Conservation (phyloP, 1,139 yeast genomes). For the Kodamaea sp. region DNA sequence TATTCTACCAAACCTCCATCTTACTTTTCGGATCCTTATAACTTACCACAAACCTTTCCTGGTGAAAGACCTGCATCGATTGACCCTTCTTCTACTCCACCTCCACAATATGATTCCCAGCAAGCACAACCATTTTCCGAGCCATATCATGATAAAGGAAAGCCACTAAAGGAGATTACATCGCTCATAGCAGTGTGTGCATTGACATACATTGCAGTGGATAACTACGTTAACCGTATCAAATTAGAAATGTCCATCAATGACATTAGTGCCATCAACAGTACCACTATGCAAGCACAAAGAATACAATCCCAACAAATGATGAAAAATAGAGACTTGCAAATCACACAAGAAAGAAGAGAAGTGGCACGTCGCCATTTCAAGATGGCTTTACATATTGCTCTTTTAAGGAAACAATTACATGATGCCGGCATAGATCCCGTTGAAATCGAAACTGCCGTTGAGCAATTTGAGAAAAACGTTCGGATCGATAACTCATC, state of each 20-base stretch:
- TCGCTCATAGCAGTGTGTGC: conserved; percentile 37
- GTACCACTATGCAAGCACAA: conserved; percentile 41
- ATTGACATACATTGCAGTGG: conserved; percentile 48
- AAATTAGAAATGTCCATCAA: conserved; percentile 38
- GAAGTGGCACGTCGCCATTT: conserved; percentile 48
- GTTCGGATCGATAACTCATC: conserved; percentile 55
- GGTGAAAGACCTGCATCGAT: conserved; percentile 4
- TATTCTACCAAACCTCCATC: conserved; percentile 4
- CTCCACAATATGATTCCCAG: conserved; percentile 4
- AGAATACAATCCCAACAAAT: conserved; percentile 42
- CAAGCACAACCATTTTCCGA: not conserved
- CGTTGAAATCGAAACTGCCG: conserved; percentile 46
- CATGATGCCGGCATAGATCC: conserved; percentile 53
- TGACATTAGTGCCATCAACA: conserved; percentile 40
- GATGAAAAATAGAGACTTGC: conserved; percentile 46
- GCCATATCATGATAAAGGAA: not conserved
- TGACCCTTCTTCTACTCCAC: not conserved
- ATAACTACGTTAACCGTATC: conserved; percentile 45
- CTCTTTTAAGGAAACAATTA: conserved; percentile 57
- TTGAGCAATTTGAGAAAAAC: conserved; percentile 50
- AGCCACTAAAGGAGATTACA: conserved; percentile 28
- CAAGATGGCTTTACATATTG: conserved; percentile 63
- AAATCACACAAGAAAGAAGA: conserved; percentile 44
- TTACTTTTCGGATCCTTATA: conserved; percentile 4
- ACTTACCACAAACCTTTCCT: conserved; percentile 3